Evolutionary conservation across 2,329 filamentous ascomycete genomes (phyloP), one percentile per base, ranked within the genome.

Genomic region (Fusarium coffeatum): DNA sequence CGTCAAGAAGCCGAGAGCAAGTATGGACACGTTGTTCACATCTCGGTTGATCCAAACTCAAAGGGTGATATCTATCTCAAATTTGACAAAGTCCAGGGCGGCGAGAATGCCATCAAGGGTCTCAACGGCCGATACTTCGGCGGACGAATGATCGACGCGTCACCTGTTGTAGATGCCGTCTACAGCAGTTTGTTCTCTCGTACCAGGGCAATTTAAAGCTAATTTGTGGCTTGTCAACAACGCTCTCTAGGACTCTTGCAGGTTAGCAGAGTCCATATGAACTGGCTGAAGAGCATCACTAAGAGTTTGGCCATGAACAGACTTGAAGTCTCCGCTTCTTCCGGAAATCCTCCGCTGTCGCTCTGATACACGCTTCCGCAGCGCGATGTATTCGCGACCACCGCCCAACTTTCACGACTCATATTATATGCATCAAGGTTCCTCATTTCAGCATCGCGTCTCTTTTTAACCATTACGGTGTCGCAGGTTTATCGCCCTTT

Each of bases 41-140:
- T 98, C 82, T 89, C 94, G 75, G 88, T 97, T 82, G 95, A 98
- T 85, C 90, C 92, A 73, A 97, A 97, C 83, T 96, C 94, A 49
- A 89, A 92, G 81, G 96, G 96, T 82, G 96, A 99, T 79, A 95
- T 99, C 76, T 99, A 97, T 82, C 90, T 99, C 80, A 99, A 99
- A 82, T 99, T 99, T 84, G 94, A 97, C 82, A 92, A 93, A 77
- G 93, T 98, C 68, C 90, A 94, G 80, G 95, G 95, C 75, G 95
- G 95, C 79, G 93, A 98, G 83, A 98, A 98, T 79, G 96, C 96
- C 76, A 97, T 98, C 83, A 97, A 97, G 81, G 96, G 96, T 78
- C 89, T 99, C 69, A 98, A 99, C 81, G 96, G 96, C 78, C 91
- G 96, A 79, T 97, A 93, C 82, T 99, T 99, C 82, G 96, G 93